These are phyloP conservation scores for Plasmodium knowlesi DNA, from an alignment of 169 alveolate genomes.

Conservation along the genomic window DNA sequence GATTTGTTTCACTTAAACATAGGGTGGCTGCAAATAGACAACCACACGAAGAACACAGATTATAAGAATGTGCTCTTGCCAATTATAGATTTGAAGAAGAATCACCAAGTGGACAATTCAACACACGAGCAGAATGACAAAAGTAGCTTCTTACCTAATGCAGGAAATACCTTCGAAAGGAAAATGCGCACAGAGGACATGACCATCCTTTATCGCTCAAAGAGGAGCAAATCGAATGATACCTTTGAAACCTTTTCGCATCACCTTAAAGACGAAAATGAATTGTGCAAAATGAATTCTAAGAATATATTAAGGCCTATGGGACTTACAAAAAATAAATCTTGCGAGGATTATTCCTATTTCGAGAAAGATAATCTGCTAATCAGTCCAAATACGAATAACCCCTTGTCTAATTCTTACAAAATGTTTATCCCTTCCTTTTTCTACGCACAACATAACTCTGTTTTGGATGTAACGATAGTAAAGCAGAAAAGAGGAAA, in stretches of 20 bases:
- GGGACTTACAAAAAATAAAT: not conserved
- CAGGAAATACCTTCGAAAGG: not conserved
- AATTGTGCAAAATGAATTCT: slow-evolving; percentile 26
- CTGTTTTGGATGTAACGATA: slow-evolving; percentile 39
- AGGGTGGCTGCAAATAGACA: slow-evolving; percentile 75
- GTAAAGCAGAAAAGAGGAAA: slow-evolving; percentile 62
- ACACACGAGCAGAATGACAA: not conserved
- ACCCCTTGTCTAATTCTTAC: slow-evolving; percentile 63
- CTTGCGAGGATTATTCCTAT: slow-evolving; percentile 13
- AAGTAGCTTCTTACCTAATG: not conserved
- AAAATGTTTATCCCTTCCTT: slow-evolving; percentile 24
- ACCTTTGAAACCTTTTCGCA: slow-evolving; percentile 1
- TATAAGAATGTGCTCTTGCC: slow-evolving; percentile 67
- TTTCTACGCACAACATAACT: slow-evolving; percentile 45
- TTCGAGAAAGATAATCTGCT: slow-evolving; percentile 22
- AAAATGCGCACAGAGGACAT: not conserved
- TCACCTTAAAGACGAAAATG: not conserved
- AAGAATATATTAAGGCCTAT: slow-evolving; percentile 7
- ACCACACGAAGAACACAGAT: slow-evolving; percentile 69
- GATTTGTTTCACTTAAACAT: slow-evolving; percentile 65
- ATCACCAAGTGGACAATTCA: not conserved
- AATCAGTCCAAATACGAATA: slow-evolving; percentile 30
- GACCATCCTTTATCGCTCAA: not conserved
- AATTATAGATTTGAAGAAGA: slow-evolving; percentile 46
- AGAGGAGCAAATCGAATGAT: not conserved